These are phyloP conservation scores for Rubia yunnanensis DNA, from an alignment of 257 asterid genomes.

Conservation along the genomic window DNA sequence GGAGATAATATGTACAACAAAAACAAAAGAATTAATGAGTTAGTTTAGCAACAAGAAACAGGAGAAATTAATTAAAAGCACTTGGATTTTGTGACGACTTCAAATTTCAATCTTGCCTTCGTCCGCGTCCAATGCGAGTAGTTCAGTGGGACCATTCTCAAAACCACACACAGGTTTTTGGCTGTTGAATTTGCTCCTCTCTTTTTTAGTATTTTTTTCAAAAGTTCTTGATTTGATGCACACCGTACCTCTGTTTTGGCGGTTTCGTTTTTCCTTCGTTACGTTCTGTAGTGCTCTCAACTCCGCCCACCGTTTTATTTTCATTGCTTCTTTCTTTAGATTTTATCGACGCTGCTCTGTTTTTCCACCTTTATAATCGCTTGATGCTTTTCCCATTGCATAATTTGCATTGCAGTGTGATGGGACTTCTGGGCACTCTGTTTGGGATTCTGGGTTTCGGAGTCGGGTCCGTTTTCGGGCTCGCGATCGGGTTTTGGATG, in stretches of 20 bases:
- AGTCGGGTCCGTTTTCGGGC: slow-evolving; percentile 56
- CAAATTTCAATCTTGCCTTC: not conserved
- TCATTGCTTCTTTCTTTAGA: not conserved
- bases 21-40: too few species aligned
- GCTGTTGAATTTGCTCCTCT: not conserved
- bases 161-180: not conserved
- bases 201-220: not conserved
- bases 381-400: not conserved
- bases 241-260: slow-evolving; percentile 8
- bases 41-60: not conserved
- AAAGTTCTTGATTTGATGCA: not conserved
- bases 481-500: slow-evolving; percentile 57
- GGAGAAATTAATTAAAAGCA: not conserved
- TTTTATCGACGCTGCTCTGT: slow-evolving; percentile 1
- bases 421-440: slow-evolving; percentile 68
- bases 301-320: not conserved
- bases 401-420: slow-evolving; percentile 2
- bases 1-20: too few species aligned
- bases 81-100: not conserved
- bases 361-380: not conserved
- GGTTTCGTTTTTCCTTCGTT: slow-evolving; percentile 9
- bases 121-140: not conserved
- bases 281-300: not conserved
- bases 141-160: not conserved
- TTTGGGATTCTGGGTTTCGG: slow-evolving; percentile 67